These are phyloP conservation scores for Metschnikowia arizonensis DNA, from an alignment of 805 yeast species.

Conservation along the genomic window DNA sequence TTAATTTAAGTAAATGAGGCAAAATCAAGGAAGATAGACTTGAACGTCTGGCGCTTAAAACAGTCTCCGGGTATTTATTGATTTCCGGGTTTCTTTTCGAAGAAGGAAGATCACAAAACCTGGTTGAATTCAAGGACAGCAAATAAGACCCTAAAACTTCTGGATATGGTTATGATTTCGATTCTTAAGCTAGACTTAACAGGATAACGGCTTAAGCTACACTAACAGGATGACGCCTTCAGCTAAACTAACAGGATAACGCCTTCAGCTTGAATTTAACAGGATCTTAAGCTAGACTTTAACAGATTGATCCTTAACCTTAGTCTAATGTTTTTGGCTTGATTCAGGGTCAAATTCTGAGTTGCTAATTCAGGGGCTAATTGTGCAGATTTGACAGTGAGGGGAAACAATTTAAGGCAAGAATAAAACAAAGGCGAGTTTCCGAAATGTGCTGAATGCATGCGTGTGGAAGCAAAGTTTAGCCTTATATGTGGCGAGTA, in stretches of 20 bases:
- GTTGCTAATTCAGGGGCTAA: neutral
- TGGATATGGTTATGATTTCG: too few species aligned
- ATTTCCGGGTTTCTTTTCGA: neutral
- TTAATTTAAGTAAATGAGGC: neutral
- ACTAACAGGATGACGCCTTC: too few species aligned
- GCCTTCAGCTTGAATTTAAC: too few species aligned
- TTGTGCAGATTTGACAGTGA: too few species aligned
- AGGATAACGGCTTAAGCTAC: too few species aligned
- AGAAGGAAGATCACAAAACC: neutral
- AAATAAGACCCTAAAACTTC: too few species aligned
- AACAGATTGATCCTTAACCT: too few species aligned
- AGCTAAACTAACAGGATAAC: too few species aligned
- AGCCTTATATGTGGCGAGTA: neutral
- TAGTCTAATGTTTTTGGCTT: neutral
- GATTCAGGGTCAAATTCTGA: neutral
- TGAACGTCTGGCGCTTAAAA: neutral
- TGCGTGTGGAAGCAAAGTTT: neutral
- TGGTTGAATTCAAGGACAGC: too few species aligned
- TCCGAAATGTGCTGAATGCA: neutral
- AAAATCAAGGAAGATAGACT: neutral
- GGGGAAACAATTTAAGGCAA: neutral
- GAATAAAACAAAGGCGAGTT: neutral
- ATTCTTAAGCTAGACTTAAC: too few species aligned
- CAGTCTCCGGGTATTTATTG: neutral
- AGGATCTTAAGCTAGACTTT: too few species aligned